Base-by-base conservation (phyloP, 495 filamentous ascomycete species). In the Xylaria longipes region DNA sequence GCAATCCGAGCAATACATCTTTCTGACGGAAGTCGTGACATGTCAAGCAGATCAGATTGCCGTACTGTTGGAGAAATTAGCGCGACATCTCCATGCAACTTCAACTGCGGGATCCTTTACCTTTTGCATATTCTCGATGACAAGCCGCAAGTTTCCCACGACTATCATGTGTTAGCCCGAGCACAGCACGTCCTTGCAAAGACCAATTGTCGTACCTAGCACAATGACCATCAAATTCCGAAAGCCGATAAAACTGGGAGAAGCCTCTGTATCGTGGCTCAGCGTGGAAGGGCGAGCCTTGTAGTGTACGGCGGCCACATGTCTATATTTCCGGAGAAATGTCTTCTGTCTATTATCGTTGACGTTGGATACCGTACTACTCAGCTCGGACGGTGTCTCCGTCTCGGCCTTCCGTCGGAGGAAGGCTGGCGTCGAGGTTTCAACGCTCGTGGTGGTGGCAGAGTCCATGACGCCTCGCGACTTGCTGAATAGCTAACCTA, bases 101-200 rank as follows among this genome's bases (percentile, higher is more conserved):
- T 63, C 25, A 43, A 41, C 56, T 31, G 3, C 45, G 46, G 25
- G 60, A 37, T 33, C 12, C 56, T 82, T 74, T 75, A 94, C 94
- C 86, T 99, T 99, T 85, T 94, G 92, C 75, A 93, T 97, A 76
- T 99, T 99, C 83, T 98, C 96, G 75, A 99, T 93, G 71, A 99
- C 90, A 71, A 99, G 85, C 72, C 96, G 89, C 11, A 99, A 84
- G 75, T 99, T 99, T 77, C 94, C 94, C 56, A 94, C 95, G 75
- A 98, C 94, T 93, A 45, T 39, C 54, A 60, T 65, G 43, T n/a
- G 52, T 74, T 11, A 74, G 72, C 57, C 5, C 27, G 39, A 41
- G 57, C 29, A 9, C 62, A 58, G 1, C 56, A 27, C 31, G 52
- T 31, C 14, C 11, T n/a, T 20, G 12, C 0, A 69, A 69, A 29